Evolutionary conservation across 1,139 yeast species (phyloP).

Genomic region (Sugiyamaella pinicola): DNA sequence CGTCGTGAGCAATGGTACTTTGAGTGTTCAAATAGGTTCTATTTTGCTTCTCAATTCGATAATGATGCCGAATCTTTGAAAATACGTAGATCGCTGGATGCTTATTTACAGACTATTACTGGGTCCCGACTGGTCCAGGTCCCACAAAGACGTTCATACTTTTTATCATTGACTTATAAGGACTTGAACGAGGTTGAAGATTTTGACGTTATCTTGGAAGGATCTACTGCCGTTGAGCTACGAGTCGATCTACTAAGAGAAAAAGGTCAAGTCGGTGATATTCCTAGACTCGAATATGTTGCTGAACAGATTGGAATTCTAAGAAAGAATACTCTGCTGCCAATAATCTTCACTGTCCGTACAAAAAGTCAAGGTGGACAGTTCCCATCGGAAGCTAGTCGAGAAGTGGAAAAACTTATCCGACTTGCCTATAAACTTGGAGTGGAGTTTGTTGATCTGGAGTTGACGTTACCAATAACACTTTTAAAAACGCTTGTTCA

Average conservation of each 20-base stretch:
- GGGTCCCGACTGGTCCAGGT: slow-evolving; percentile 52
- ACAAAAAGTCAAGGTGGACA: slow-evolving; percentile 81
- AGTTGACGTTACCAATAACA: slow-evolving; percentile 51
- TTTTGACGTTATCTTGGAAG: slow-evolving; percentile 58
- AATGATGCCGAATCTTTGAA: slow-evolving; percentile 56
- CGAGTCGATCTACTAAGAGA: slow-evolving; percentile 71
- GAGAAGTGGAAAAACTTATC: slow-evolving; percentile 54
- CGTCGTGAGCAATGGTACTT: slow-evolving; percentile 80
- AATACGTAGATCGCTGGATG: slow-evolving; percentile 61
- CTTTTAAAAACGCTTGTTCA: slow-evolving; percentile 48
- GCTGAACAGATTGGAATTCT: slow-evolving; percentile 73
- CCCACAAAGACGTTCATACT: slow-evolving; percentile 63
- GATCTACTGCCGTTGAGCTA: slow-evolving; percentile 81
- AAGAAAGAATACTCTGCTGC: slow-evolving; percentile 57
- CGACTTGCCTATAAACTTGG: slow-evolving; percentile 67
- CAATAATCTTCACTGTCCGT: slow-evolving; percentile 80
- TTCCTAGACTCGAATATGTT: slow-evolving; percentile 50
- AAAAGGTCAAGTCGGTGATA: slow-evolving; percentile 41
- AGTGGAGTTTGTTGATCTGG: slow-evolving; percentile 54
- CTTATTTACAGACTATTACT: slow-evolving; percentile 62
- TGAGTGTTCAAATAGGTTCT: slow-evolving; percentile 76
- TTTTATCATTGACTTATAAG: slow-evolving; percentile 69
- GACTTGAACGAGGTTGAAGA: slow-evolving; percentile 46
- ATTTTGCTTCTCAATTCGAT: slow-evolving; percentile 74
- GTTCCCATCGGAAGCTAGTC: slow-evolving; percentile 60